Conservation (phyloP, 305 asterid species). For the Fraxinus albicans region DNA sequence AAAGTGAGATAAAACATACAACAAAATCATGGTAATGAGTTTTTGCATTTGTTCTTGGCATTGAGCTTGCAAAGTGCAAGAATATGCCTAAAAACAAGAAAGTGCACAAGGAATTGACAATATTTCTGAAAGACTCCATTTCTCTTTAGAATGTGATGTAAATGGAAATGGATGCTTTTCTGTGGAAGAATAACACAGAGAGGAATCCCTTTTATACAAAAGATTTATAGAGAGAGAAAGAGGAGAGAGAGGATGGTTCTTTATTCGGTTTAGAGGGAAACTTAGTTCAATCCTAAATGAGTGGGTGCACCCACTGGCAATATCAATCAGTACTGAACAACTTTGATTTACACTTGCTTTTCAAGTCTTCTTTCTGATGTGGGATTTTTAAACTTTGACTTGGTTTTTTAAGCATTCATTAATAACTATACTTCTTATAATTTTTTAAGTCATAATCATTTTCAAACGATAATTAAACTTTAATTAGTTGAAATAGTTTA, state of each 20-base stretch:
- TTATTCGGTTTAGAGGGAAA: conserved; percentile 32
- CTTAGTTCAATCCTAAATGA: conserved; percentile 31
- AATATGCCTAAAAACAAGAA: conserved; percentile 17
- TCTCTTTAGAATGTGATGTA: conserved; percentile 4
- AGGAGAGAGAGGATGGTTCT: conserved; percentile 29
- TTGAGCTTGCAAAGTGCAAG: conserved; percentile 18
- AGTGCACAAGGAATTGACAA: conserved; percentile 3
- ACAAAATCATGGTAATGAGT: conserved; percentile 38
- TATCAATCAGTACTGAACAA: conserved; percentile 20
- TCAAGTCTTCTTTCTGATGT: conserved; percentile 30
- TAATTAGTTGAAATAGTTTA: no score
- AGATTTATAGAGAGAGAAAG: conserved; percentile 7
- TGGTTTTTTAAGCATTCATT: conserved; percentile 2
- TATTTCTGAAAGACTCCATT: conserved; percentile 21
- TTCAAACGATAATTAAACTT: no score
- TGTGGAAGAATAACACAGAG: conserved; percentile 25
- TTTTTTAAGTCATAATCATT: no score
- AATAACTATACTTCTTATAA: no score
- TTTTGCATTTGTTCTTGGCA: conserved; percentile 27
- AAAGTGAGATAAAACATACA: conserved; percentile 23
- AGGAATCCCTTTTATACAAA: conserved; percentile 31
- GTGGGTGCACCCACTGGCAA: conserved; percentile 66
- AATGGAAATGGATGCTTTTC: conserved; percentile 9
- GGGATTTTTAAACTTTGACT: not conserved
- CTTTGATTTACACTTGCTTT: conserved; percentile 36